Evolutionary conservation across 148 eudicot species (phyloP), one percentile per base, ranked within the genome.

Genomic region (Camellia granthamiana): DNA sequence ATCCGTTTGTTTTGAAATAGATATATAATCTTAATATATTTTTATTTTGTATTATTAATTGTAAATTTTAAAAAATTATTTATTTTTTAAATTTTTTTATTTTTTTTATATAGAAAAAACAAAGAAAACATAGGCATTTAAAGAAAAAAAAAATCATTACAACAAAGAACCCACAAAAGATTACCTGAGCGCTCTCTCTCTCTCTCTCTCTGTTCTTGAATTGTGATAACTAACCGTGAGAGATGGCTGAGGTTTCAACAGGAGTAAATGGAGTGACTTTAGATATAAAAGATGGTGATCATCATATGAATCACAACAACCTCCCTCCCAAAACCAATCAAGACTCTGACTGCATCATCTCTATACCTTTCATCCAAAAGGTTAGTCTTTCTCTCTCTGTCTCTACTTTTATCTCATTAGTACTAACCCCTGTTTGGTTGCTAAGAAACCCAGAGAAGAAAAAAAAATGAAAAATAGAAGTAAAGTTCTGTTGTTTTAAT

Each of bases 351-450:
- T 69, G 83, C 72, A 73, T 84, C 61, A 64, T 91, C 6, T 67
- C 89, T 46, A 56, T 93, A 19, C 93, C 90, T 54, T 93, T 91
- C 73, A 63, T 88, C 9, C 97, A 93, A 82, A 93, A 93, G 94
- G 97, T 91, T 65, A 74, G 8, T 38, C 19, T 47, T 3, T 7
- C 19, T 60, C 3, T 7, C 15, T 2, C 3, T n/a, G 5, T 68
- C n/a, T 12, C n/a, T 65, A 7, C 51, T 15, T 64, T 8, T 49
- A 72, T 8, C 70, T 58, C 1, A 30, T 55, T 11, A 55, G 58
- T 55, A 11, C 58, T 3, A 43, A 8, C 4, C 44, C 41, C 78
- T 75, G 67, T 75, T 60, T 75, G 54, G 67, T 42, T 41, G 51
- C 78, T 43, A 44, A n/a, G 52, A 44, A 59, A 41, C 38, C 38